Evolutionary conservation across 2,329 filamentous ascomycete genomes (phyloP).

Genomic region (Ophiostoma triangulosporum): DNA sequence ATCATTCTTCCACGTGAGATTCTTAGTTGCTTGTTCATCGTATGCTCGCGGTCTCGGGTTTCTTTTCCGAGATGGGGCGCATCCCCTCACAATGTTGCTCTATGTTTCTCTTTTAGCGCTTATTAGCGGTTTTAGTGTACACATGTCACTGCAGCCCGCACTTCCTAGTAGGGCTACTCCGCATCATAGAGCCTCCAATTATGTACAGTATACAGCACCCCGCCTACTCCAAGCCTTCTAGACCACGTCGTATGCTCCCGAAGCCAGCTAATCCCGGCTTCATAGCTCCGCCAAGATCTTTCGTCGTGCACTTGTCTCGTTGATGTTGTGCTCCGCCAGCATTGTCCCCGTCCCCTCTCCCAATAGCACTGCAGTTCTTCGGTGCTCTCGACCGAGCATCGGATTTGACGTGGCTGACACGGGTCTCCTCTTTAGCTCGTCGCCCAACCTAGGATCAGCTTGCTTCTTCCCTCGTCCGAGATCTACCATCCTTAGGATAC

Average conservation of each 20-base stretch:
- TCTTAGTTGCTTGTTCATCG: no score
- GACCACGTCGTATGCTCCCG: neutral
- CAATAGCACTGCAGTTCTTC: neutral
- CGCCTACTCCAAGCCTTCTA: neutral
- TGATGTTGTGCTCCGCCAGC: neutral
- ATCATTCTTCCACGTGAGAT: no score
- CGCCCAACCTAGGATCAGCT: no score
- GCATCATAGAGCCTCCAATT: no score
- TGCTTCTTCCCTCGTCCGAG: neutral
- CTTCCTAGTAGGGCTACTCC: neutral
- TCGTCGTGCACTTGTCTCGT: neutral
- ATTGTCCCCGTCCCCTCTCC: neutral
- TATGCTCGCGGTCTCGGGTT: no score
- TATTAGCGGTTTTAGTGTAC: no score
- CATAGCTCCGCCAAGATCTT: slow-evolving; percentile 1
- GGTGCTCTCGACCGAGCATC: neutral
- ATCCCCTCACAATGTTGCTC: no score
- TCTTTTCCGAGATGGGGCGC: no score
- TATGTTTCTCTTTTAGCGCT: neutral
- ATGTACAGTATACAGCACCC: no score
- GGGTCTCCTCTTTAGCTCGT: neutral
- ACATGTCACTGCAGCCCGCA: neutral
- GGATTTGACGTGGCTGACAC: neutral
- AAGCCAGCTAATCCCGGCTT: slow-evolving; percentile 5
- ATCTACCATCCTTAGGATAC: neutral